Conservation (phyloP, 495 filamentous ascomycete species). For the Lasiosphaeriaceae sp. region DNA sequence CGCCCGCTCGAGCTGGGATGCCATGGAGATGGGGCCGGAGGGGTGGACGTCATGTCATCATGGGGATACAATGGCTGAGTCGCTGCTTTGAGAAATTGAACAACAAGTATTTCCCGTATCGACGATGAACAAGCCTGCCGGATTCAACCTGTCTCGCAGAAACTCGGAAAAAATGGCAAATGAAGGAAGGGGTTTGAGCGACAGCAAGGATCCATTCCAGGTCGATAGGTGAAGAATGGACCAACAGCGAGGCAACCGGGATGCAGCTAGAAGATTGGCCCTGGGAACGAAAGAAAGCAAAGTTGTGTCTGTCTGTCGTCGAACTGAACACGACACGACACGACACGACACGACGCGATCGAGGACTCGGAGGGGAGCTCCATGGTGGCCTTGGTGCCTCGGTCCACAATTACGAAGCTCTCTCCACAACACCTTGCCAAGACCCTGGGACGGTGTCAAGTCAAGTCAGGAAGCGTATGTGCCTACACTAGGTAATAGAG, state of each 20-base stretch:
- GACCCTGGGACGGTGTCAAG: neutral
- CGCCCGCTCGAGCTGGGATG: too few species aligned
- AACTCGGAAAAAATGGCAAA: neutral
- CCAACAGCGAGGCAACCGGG: neutral
- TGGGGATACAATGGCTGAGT: too few species aligned
- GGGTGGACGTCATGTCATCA: too few species aligned
- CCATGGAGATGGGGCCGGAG: too few species aligned
- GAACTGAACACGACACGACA: neutral
- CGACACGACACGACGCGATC: neutral
- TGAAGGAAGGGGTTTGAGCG: neutral
- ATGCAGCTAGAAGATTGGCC: constrained; percentile 10
- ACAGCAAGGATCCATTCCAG: neutral
- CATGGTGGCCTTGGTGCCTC: neutral
- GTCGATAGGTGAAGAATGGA: neutral
- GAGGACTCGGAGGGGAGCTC: neutral
- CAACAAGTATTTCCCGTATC: too few species aligned
- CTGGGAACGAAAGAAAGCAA: neutral
- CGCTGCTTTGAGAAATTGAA: too few species aligned
- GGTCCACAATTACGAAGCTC: constrained; percentile 9
- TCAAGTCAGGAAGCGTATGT: neutral
- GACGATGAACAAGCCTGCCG: too few species aligned
- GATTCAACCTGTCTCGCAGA: neutral
- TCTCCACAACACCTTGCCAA: constrained; percentile 2
- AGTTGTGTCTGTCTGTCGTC: neutral
- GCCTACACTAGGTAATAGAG: neutral